Base-by-base conservation (phyloP, 257 asterid species). In the Gynochthodes officinalis region DNA sequence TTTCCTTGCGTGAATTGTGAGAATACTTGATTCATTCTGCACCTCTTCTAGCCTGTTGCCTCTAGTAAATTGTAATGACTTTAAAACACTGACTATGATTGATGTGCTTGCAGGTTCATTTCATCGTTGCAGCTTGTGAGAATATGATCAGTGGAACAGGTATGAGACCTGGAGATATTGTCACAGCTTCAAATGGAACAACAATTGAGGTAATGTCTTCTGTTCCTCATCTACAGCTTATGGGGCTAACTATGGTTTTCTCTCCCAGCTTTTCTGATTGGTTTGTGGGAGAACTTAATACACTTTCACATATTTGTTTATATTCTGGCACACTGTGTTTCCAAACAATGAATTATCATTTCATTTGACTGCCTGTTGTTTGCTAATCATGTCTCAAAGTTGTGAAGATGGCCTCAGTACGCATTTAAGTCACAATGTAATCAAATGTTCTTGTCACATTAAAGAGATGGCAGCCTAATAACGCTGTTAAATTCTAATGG, bases 101-200 rank as follows among this genome's bases (percentile, higher is more conserved):
- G 55, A 66, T 71, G 49, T 65, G 42, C 61, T 21, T 75, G 78
- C 88, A 93, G 98, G 93, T 93, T 82, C 97, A 93, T 85, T 93
- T 93, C 83, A 87, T 90, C 62, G 95, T 93, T 76, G 98, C 98
- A 30, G 98, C 98, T 73, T 93, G 98, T 69, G 98, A 90, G 75
- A 93, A 93, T 82, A 90, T 93, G 98, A 93, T 93, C 52, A 93
- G 97, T 76, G 98, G 98, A 60, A 86, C 97, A 37, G 98, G 98
- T 50, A 93, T 93, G 96, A 86, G 98, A 69, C 98, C 97, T 57
- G 97, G 98, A 59, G 98, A 93, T 71, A 67, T 93, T 43, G 62
- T 93, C 77, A 93, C 98, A 15, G 98, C 96, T 59, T 90, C 98
- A 74, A 93, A 93, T 77, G 98, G 98, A 62, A 93, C 90, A 82